Evolutionary conservation across 306 rosid genomes (phyloP).

Genomic region (Prunus davidiana): DNA sequence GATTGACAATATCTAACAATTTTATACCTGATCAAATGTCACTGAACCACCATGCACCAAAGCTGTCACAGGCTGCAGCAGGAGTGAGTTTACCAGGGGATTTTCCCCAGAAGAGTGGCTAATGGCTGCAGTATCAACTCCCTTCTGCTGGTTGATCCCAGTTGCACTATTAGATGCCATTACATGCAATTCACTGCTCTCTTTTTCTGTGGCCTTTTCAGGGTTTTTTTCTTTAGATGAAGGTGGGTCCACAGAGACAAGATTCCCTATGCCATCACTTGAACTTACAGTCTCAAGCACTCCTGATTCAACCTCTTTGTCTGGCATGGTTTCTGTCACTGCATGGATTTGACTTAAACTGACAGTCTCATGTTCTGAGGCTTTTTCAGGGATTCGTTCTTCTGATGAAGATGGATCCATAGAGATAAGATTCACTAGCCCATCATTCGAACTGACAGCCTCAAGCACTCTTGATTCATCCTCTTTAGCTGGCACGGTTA

Average conservation of each 20-base stretch:
- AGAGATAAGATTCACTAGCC: constrained; percentile 11
- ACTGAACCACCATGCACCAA: constrained; percentile 11
- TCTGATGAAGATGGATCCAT: constrained; percentile 23
- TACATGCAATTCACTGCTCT: constrained; percentile 18
- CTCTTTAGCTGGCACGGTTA: constrained; percentile 24
- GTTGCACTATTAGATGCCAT: constrained; percentile 25
- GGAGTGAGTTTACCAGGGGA: constrained; percentile 22
- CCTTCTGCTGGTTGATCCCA: constrained; percentile 36
- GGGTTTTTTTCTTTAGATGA: constrained; percentile 30
- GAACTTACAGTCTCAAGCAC: constrained; percentile 13
- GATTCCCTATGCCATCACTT: no score
- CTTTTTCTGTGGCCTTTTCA: constrained; percentile 14
- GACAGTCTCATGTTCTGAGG: background rate
- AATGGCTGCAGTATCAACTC: constrained; percentile 19
- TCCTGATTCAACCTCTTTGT: constrained; percentile 20
- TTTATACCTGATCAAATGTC: constrained; percentile 32
- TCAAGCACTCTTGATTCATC: constrained; percentile 13
- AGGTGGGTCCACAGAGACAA: constrained; percentile 4
- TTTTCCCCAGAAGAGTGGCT: constrained; percentile 29
- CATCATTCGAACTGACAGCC: constrained; percentile 16
- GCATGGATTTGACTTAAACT: background rate
- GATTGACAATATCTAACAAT: background rate
- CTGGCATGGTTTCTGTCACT: background rate
- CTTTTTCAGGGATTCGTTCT: constrained; percentile 25
- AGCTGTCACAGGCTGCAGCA: constrained; percentile 21